These are phyloP conservation scores for Populus davidiana DNA, from an alignment of 345 rosid genomes.

Conservation along the genomic window DNA sequence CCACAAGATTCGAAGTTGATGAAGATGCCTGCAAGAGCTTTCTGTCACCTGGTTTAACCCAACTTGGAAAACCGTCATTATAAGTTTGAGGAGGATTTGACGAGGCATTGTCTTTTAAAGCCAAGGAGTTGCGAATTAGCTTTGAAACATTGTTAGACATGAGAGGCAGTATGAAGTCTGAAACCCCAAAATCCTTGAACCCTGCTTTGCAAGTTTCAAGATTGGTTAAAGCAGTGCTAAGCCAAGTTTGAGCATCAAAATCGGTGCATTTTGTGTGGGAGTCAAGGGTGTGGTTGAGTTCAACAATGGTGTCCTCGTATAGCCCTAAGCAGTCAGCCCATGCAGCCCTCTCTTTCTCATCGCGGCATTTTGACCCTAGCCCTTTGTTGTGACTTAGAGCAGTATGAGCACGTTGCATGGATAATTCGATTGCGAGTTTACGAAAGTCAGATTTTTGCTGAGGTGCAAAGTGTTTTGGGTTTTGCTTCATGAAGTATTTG, in stretches of 20 bases:
- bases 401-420: conserved; percentile 52
- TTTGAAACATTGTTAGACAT: conserved; percentile 65
- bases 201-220: conserved; percentile 69
- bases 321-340: conserved; percentile 80
- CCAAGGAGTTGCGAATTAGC: conserved; percentile 62
- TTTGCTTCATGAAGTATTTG: conserved; percentile 43
- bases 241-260: conserved; percentile 76
- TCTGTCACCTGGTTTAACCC: conserved; percentile 67
- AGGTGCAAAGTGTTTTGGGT: conserved; percentile 26
- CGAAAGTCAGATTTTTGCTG: conserved; percentile 46
- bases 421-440: conserved; percentile 37
- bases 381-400: conserved; percentile 47
- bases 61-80: conserved; percentile 53
- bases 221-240: conserved; percentile 77
- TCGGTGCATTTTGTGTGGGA: conserved; percentile 46
- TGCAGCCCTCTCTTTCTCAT: conserved; percentile 53
- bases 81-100: conserved; percentile 30
- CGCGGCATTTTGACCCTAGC: conserved; percentile 58
- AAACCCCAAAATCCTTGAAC: conserved; percentile 54
- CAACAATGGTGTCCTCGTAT: conserved; percentile 46
- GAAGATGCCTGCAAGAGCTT: conserved; percentile 49
- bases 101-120: conserved; percentile 41
- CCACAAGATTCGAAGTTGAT: conserved; percentile 48
- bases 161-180: conserved; percentile 46
- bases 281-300: conserved; percentile 56